A percentile compares a stretch with the other conserved stretches of the same genome.
These are phyloP conservation scores for Glomus cerebriforme DNA, from an alignment of 192 early-diverging fungal species.

Conservation along the genomic window DNA sequence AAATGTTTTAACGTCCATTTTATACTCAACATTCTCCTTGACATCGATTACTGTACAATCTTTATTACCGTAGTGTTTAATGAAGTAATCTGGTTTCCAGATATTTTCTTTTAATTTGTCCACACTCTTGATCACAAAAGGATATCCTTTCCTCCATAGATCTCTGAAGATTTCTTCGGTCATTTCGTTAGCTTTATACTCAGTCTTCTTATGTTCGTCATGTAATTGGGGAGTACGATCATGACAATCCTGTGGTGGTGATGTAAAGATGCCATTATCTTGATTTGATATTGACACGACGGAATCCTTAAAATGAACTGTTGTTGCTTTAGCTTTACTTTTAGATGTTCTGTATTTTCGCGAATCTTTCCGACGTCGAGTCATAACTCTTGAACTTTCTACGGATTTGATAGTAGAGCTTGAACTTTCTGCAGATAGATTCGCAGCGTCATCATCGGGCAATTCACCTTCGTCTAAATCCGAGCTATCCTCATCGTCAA, in stretches of 20 bases:
- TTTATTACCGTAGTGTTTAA: neutral
- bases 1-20: neutral
- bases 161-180: neutral
- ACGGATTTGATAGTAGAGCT: neutral
- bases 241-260: neutral
- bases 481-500: neutral
- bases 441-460: neutral
- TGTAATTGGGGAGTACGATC: neutral
- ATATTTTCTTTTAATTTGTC: neutral
- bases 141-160: conserved; percentile 9
- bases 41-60: neutral
- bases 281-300: too few species aligned
- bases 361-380: neutral
- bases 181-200: neutral
- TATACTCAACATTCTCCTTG: too few species aligned
- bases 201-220: neutral
- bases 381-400: neutral
- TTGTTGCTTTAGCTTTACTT: too few species aligned
- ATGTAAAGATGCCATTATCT: neutral
- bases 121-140: neutral
- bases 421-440: neutral
- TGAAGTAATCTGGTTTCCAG: conserved; percentile 12
- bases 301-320: neutral
- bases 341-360: neutral
- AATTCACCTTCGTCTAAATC: neutral